Evolutionary conservation across 2,329 filamentous ascomycete species (phyloP), one percentile per base, ranked within the genome.

Genomic region (Monilinia fructigena): DNA sequence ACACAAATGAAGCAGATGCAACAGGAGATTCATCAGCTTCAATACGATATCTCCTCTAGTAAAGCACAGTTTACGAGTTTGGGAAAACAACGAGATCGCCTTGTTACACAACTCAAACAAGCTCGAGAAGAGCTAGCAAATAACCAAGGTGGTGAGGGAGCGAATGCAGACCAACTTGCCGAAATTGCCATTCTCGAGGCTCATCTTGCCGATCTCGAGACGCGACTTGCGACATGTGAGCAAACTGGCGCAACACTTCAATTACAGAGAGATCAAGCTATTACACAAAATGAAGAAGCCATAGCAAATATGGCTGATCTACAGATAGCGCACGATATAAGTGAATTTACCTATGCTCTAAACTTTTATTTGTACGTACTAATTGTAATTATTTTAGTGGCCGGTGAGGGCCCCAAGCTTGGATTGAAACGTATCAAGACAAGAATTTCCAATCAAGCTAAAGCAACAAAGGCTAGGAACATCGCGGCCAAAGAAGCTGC

Each of bases 391-490:
- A 2, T 23, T 23, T 23, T 61, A 61, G 58, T 61, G 58, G 45
- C 58, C 18, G 58, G 58, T 1, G 58, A 61, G 8, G 58, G 58
- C 11, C 58, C 58, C 50, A 61, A 61, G 31, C 58, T 61, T 40
- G 58, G 58, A 50, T 7, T 61, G 58, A 61, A 38, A 40, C 58
- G 58, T 20, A 61, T 61, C 20, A 50, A 61, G 58, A 61, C 58
- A 26, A 50, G 58, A 38, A 61, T 61, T 61, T 28, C 58, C 45
- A 48, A 50, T 40, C 58, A 50, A 26, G 45, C 58, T 18, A 26
- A 40, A 40, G 58, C 58, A 52, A 61, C 58, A 2, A 61, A 8
- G 31, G 45, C n/a, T 6, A 50, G 31, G 6, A 61, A 61, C 50
- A 38, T 61, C 23, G 58, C 45, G 11, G 45, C 58, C 10, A 61